Conservation (phyloP, 2,329 filamentous ascomycete species). For the Dactylellina cionopaga region DNA sequence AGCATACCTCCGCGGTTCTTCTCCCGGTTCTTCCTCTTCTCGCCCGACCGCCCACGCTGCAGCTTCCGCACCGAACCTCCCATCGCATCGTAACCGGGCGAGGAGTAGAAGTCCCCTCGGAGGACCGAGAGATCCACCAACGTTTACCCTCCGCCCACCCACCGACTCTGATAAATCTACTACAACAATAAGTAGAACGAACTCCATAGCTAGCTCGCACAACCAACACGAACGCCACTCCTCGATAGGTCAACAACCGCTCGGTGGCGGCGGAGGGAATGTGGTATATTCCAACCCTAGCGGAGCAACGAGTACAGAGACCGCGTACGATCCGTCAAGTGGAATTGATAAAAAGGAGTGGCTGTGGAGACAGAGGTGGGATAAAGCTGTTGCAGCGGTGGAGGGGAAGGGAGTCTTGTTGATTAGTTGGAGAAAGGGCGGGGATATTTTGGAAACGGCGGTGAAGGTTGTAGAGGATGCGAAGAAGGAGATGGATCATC, state of each 20-base stretch:
- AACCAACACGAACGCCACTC: slow-evolving; percentile 48
- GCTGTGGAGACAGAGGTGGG: slow-evolving; percentile 75
- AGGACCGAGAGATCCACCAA: slow-evolving; percentile 24
- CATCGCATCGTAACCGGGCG: not conserved
- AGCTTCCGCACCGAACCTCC: slow-evolving; percentile 38
- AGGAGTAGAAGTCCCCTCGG: not conserved
- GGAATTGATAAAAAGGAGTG: slow-evolving; percentile 74
- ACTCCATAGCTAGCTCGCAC: slow-evolving; percentile 22
- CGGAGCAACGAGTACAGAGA: slow-evolving; percentile 49
- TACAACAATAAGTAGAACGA: slow-evolving; percentile 56
- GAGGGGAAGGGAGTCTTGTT: slow-evolving; percentile 73
- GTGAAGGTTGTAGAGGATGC: slow-evolving; percentile 71
- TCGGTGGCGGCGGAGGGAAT: slow-evolving; percentile 20
- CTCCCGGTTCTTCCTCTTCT: not conserved
- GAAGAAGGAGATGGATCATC: slow-evolving; percentile 62
- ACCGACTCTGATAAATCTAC: slow-evolving; percentile 55
- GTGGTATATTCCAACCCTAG: slow-evolving; percentile 53
- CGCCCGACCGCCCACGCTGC: slow-evolving; percentile 10
- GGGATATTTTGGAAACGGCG: slow-evolving; percentile 75
- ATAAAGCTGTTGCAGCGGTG: slow-evolving; percentile 71
- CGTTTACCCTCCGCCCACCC: slow-evolving; percentile 38
- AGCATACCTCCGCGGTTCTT: not conserved
- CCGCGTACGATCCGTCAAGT: slow-evolving; percentile 55
- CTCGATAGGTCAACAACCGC: slow-evolving; percentile 15
- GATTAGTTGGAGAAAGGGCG: slow-evolving; percentile 77